These are phyloP conservation scores for Golubevia sp. DNA, from an alignment of 1,284 basidiomycete species.

Conservation along the genomic window DNA sequence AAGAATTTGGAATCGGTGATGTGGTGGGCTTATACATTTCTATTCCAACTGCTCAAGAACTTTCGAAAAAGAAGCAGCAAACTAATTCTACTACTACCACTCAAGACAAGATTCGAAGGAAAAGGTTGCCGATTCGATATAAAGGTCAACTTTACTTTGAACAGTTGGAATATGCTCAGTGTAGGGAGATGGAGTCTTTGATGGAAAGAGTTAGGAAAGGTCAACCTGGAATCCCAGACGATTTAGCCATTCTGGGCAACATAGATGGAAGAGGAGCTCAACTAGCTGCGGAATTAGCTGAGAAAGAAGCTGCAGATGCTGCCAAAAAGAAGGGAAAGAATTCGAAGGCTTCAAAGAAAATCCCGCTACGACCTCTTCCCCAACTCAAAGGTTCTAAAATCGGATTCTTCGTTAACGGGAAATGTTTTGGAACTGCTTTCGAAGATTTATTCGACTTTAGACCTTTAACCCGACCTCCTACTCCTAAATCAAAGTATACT, in stretches of 20 bases:
- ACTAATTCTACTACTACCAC: conserved; percentile 18
- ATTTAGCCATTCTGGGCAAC: conserved; percentile 26
- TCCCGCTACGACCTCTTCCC: conserved; percentile 72
- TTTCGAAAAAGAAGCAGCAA: conserved; percentile 42
- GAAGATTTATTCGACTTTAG: conserved; percentile 87
- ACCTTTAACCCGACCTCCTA: conserved; percentile 68
- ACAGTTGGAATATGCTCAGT: conserved; percentile 82
- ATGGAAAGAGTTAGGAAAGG: conserved; percentile 62
- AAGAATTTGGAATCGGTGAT: conserved; percentile 77
- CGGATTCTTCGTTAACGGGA: conserved; percentile 90
- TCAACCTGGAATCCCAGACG: conserved; percentile 17
- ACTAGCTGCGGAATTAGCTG: conserved; percentile 19
- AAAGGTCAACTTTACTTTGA: conserved; percentile 98
- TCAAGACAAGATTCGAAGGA: conserved; percentile 58
- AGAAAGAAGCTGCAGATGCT: conserved; percentile 44
- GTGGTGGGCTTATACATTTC: conserved; percentile 91
- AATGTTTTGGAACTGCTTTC: conserved; percentile 83
- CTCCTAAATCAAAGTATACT: background rate
- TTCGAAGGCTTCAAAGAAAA: conserved; percentile 53
- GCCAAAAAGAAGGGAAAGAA: conserved; percentile 25
- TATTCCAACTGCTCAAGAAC: conserved; percentile 68
- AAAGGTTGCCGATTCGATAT: conserved; percentile 76
- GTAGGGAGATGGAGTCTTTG: conserved; percentile 85
- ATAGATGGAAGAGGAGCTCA: conserved; percentile 65
- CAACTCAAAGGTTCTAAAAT: conserved; percentile 75